Percentiles rank a stretch among this genome's conserved stretches.
Conservation (phyloP, 306 rosid species). For the Glycine soja region DNA sequence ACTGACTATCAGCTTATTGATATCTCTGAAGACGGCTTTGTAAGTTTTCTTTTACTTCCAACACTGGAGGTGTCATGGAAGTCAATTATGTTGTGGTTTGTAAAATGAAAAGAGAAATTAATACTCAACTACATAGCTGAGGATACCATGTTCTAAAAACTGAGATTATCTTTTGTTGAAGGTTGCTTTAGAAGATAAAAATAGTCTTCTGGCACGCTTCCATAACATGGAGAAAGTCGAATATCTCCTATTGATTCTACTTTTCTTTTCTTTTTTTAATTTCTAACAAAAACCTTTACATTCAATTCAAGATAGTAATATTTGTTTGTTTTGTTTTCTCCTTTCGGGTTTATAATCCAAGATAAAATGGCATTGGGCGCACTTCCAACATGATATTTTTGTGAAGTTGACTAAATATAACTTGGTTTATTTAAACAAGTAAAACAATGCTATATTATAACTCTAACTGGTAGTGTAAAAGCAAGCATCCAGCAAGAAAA, state of each 20-base stretch:
- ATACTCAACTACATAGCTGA: neutral
- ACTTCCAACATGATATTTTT: slow-evolving; percentile 16
- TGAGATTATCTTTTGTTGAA: slow-evolving; percentile 2
- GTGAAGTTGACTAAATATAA: neutral
- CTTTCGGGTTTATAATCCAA: neutral
- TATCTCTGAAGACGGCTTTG: slow-evolving; percentile 83
- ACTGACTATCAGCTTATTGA: slow-evolving; percentile 78
- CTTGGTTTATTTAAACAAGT: neutral
- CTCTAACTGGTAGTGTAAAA: neutral
- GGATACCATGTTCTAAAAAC: slow-evolving; percentile 9
- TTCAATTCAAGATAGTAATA: slow-evolving; percentile 3
- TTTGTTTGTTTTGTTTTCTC: too few relatives aligned
- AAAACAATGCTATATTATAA: neutral
- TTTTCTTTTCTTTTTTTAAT: too few relatives aligned
- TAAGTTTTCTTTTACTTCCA: slow-evolving; percentile 47
- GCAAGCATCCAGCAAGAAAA: slow-evolving; percentile 11
- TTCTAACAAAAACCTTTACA: neutral
- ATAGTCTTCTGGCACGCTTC: slow-evolving; percentile 18
- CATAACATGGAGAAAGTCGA: neutral
- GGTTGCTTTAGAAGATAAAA: slow-evolving; percentile 3
- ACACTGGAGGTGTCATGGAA: neutral
- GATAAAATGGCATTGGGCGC: slow-evolving; percentile 5
- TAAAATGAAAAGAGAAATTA: neutral
- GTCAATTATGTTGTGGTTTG: neutral
- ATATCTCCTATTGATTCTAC: neutral